Evolutionary conservation across 495 filamentous ascomycete species (phyloP).

Genomic region (Melanomma pulvis-pyrius): DNA sequence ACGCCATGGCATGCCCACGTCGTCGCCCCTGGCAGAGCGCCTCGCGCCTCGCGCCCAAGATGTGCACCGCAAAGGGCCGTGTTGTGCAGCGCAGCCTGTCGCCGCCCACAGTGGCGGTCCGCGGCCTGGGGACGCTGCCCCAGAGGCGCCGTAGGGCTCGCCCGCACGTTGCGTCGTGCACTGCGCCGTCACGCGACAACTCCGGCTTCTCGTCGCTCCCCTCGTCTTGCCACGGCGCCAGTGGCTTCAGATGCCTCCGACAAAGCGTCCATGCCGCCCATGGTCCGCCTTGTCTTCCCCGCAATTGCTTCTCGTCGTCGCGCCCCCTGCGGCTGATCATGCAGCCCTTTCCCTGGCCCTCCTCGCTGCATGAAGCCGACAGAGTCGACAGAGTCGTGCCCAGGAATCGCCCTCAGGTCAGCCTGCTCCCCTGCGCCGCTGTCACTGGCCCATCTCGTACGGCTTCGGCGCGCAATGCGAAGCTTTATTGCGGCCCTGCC

Average conservation of each 20-base stretch:
- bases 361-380: conserved; percentile 35
- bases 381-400: not conserved
- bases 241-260: conserved; percentile 5
- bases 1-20: conserved; percentile 2
- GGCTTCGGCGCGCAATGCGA: conserved; percentile 14
- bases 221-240: conserved; percentile 16
- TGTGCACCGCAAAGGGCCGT: not conserved
- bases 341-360: conserved; percentile 39
- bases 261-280: not conserved
- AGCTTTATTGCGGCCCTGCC: conserved; percentile 25
- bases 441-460: conserved; percentile 20
- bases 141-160: too few species aligned
- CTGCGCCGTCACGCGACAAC: conserved; percentile 25
- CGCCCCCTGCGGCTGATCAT: conserved; percentile 42
- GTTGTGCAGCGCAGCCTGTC: not conserved
- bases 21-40: conserved; percentile 21
- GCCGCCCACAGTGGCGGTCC: conserved; percentile 21
- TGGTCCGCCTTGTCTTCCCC: conserved; percentile 29
- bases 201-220: conserved; percentile 1
- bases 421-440: conserved; percentile 15
- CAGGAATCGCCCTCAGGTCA: conserved; percentile 18
- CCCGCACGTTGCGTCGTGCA: not conserved
- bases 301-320: conserved; percentile 39
- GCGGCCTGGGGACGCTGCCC: too few species aligned
- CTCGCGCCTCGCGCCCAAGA: conserved; percentile 8